A percentile compares a stretch with the other conserved stretches of the same genome.
phyloP scores from a whole-genome alignment of 2,329 filamentous ascomycete species.

The Botrytis squamosa region DNA sequence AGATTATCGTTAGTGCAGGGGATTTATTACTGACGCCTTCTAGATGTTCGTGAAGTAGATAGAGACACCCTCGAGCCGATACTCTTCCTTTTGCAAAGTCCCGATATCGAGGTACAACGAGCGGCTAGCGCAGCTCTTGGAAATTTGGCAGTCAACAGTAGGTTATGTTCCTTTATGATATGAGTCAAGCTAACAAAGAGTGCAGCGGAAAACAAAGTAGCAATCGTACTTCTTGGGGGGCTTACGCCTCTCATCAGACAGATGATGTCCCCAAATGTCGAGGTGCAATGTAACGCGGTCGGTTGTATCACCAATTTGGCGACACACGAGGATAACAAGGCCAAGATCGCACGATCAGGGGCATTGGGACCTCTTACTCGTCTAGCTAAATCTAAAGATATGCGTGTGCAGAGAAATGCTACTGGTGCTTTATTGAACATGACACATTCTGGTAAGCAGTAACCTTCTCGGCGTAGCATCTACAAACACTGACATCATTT shows the following conservation, averaged over 20 bases:
- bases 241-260: constrained; percentile 90
- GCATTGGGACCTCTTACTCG: constrained; percentile 87
- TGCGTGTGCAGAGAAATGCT: constrained; percentile 96
- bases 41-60: constrained; percentile 96
- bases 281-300: constrained; percentile 98
- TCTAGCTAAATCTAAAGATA: constrained; percentile 94
- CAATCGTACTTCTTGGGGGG: constrained; percentile 90
- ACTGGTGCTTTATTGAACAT: constrained; percentile 96
- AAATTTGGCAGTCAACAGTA: constrained; percentile 96
- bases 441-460: constrained; percentile 85
- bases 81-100: constrained; percentile 88
- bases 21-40: constrained; percentile 26
- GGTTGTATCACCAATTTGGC: constrained; percentile 98
- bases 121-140: constrained; percentile 94
- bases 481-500: constrained; percentile 28
- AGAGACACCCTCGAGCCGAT: constrained; percentile 94
- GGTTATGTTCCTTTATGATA: constrained; percentile 38
- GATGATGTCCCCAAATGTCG: constrained; percentile 97
- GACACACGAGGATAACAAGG: constrained; percentile 98
- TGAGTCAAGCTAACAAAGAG: constrained; percentile 43
- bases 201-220: constrained; percentile 94
- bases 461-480: background rate
- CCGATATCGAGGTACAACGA: constrained; percentile 94
- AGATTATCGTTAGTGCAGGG: background rate
- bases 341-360: constrained; percentile 93